A percentile compares a stretch with the other conserved stretches of the same genome.
Evolutionary conservation across 2,329 filamentous ascomycete species (phyloP).

Genomic region (Alternaria novae-zelandiae): DNA sequence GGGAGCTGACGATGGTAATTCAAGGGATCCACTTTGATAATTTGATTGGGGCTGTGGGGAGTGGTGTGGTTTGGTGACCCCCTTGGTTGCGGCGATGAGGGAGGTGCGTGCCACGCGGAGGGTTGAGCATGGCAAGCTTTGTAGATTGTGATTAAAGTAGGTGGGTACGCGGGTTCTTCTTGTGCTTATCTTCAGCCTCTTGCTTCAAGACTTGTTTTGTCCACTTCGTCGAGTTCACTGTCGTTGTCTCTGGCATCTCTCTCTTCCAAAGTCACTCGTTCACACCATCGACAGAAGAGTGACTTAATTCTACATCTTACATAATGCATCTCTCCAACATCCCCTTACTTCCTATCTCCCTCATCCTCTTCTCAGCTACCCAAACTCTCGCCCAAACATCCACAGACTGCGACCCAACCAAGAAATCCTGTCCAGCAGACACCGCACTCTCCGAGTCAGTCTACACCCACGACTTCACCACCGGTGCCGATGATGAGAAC

Average conservation of each 20-base stretch:
- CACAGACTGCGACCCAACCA: conserved; percentile 49
- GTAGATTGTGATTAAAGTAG: background rate
- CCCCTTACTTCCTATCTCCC: background rate
- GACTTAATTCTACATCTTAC: background rate
- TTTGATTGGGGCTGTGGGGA: background rate
- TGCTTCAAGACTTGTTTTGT: background rate
- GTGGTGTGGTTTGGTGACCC: background rate
- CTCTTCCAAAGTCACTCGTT: background rate
- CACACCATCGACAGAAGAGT: background rate
- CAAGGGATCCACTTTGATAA: background rate
- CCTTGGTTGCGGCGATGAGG: background rate
- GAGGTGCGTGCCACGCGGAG: background rate
- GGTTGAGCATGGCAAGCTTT: background rate
- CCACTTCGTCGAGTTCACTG: background rate
- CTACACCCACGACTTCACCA: conserved; percentile 50
- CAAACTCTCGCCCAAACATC: conserved; percentile 47
- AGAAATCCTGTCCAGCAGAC: conserved; percentile 49
- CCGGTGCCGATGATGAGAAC: conserved; percentile 29
- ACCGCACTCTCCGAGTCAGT: conserved; percentile 44
- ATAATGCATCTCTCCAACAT: background rate
- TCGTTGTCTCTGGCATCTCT: background rate
- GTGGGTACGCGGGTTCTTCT: background rate
- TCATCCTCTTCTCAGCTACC: conserved; percentile 1
- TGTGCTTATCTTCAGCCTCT: background rate
- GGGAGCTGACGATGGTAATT: background rate